A percentile compares a stretch with the other conserved stretches of the same genome.
phyloP scores from a whole-genome alignment of 2,329 filamentous ascomycete species.

The Paecilomyces sp. region DNA sequence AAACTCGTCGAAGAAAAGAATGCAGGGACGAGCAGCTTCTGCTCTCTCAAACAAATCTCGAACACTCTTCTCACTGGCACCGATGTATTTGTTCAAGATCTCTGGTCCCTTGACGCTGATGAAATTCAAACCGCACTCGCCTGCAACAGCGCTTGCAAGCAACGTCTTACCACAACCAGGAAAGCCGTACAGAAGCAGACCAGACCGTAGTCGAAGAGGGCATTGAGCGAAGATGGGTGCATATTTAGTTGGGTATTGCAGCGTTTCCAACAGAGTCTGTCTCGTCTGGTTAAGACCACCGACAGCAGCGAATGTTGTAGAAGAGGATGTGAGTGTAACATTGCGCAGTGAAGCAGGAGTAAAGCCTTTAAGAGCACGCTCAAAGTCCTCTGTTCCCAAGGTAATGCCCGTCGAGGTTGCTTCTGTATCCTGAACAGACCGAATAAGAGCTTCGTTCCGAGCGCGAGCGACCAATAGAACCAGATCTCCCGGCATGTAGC shows the following conservation, averaged over 20 bases:
- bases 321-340: slow-evolving; percentile 86
- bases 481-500: slow-evolving; percentile 95
- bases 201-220: slow-evolving; percentile 86
- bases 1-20: slow-evolving; percentile 98
- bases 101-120: slow-evolving; percentile 98
- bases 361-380: slow-evolving; percentile 79
- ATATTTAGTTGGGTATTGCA: slow-evolving; percentile 96
- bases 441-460: slow-evolving; percentile 85
- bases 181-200: slow-evolving; percentile 86
- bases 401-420: slow-evolving; percentile 50
- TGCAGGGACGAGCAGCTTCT: slow-evolving; percentile 78
- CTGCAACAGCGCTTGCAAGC: slow-evolving; percentile 91
- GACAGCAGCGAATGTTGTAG: slow-evolving; percentile 86
- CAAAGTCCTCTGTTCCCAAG: slow-evolving; percentile 70
- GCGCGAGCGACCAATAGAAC: slow-evolving; percentile 78
- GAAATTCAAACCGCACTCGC: slow-evolving; percentile 96
- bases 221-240: slow-evolving; percentile 96
- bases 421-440: slow-evolving; percentile 57
- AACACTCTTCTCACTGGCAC: slow-evolving; percentile 92
- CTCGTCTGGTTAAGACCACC: slow-evolving; percentile 82
- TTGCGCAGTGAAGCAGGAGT: slow-evolving; percentile 92
- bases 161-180: slow-evolving; percentile 96
- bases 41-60: slow-evolving; percentile 92
- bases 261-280: slow-evolving; percentile 84
- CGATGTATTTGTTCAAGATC: slow-evolving; percentile 98